phyloP scores from a whole-genome alignment of 2,329 filamentous ascomycete species.

The Fusarium brevicatenulatum region DNA sequence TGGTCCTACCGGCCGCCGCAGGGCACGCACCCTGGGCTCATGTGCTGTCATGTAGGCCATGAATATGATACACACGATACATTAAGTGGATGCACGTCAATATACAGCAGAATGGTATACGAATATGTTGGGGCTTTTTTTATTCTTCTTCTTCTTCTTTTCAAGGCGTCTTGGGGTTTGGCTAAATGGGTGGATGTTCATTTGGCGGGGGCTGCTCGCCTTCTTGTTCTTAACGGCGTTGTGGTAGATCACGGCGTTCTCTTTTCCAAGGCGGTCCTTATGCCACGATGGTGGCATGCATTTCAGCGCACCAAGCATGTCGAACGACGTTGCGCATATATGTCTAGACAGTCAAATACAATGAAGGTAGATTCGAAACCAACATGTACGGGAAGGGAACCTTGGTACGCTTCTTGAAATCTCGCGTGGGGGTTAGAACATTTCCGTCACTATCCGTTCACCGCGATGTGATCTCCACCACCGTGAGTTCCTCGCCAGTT shows the following conservation, averaged over 20 bases:
- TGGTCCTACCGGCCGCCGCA: slow-evolving; percentile 64
- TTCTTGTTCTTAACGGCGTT: slow-evolving; percentile 25
- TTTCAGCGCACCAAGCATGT: slow-evolving; percentile 16
- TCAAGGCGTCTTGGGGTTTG: not conserved
- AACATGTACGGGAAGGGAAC: not conserved
- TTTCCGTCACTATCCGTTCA: slow-evolving; percentile 35
- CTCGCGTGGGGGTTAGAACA: slow-evolving; percentile 11
- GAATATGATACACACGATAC: slow-evolving; percentile 1
- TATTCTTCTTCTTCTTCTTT: not conserved
- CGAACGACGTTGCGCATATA: slow-evolving; percentile 7
- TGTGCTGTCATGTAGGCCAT: slow-evolving; percentile 71
- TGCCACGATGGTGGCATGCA: slow-evolving; percentile 2
- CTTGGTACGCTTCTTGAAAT: not conserved
- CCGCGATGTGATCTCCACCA: slow-evolving; percentile 46
- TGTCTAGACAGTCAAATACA: slow-evolving; percentile 35
- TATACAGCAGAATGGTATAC: slow-evolving; percentile 1
- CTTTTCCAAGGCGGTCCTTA: not conserved
- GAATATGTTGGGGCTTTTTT: not conserved
- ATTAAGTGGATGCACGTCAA: not conserved
- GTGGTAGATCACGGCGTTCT: slow-evolving; percentile 37
- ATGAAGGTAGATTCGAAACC: slow-evolving; percentile 15
- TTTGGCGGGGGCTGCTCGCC: slow-evolving; percentile 5
- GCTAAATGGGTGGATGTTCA: slow-evolving; percentile 25
- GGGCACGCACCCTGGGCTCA: slow-evolving; percentile 70
- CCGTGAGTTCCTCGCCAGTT: slow-evolving; percentile 43